phyloP scores from a whole-genome alignment of 306 rosid species.

The Cucumis sativus region Cucumber_9930_V3 NC_026657.2:14359501-14360000 shows the following conservation, averaged over 20 bases:
- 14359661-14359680: constrained; percentile 1
- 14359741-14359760: not conserved
- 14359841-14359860: not conserved
- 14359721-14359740: not conserved
- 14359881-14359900: not conserved
- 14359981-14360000: no score
- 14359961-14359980: no score
- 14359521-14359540: no score
- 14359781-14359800: not conserved
- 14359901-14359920: not conserved
- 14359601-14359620: no score
- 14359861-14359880: not conserved
- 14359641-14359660: not conserved
- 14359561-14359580: no score
- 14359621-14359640: no score
- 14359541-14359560: no score
- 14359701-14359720: not conserved
- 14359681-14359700: not conserved
- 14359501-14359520: no score
- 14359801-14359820: not conserved
- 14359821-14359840: not conserved
- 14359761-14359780: not conserved
- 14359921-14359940: not conserved
- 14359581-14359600: no score
- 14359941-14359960: no score